Evolutionary conservation across 305 asterid species (phyloP).

Genomic region (Solanum chacoense): DNA sequence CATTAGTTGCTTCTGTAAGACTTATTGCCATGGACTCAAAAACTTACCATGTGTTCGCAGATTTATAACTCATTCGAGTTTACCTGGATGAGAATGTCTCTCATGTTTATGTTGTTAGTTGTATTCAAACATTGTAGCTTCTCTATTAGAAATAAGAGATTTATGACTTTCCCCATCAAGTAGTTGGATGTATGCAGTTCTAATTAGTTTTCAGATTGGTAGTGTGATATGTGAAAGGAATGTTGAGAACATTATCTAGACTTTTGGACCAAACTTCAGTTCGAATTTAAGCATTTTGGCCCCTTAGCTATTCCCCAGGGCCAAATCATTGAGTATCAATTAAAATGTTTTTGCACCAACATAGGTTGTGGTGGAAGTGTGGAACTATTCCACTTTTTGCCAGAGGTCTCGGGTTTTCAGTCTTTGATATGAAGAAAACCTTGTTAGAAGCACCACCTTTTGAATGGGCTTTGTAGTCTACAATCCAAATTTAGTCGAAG

Average conservation of each 20-base stretch:
- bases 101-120: not conserved
- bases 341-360: not conserved
- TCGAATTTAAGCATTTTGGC: not conserved
- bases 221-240: not conserved
- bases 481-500: not conserved
- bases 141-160: not conserved
- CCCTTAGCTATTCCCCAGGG: not conserved
- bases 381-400: not conserved
- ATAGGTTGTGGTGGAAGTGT: not conserved
- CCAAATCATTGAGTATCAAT: not conserved
- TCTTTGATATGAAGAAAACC: not conserved
- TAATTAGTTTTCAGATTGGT: not conserved
- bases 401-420: not conserved
- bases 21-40: conserved; percentile 56
- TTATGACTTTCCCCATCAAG: not conserved
- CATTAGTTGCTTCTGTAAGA: conserved; percentile 58
- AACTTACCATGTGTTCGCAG: conserved; percentile 55
- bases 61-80: conserved; percentile 16
- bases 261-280: not conserved
- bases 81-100: not conserved
- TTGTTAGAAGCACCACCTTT: not conserved
- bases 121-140: not conserved
- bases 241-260: not conserved
- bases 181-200: not conserved
- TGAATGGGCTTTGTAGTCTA: not conserved